These are phyloP conservation scores for Beauveria pseudobassiana DNA, from an alignment of 2,329 filamentous ascomycete species.

Conservation along the genomic window DNA sequence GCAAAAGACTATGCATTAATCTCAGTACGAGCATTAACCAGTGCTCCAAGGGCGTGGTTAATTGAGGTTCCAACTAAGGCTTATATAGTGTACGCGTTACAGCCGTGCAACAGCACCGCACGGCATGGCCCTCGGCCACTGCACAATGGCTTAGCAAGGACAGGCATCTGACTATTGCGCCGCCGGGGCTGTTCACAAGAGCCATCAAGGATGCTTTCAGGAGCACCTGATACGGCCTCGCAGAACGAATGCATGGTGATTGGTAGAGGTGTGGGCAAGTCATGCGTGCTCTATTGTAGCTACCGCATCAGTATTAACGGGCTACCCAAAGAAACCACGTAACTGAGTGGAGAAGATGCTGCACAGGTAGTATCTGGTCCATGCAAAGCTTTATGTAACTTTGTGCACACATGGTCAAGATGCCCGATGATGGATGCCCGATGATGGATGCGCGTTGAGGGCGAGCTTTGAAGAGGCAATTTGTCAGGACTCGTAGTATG, in stretches of 20 bases:
- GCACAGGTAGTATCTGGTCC: neutral
- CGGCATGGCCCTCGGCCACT: too few species aligned
- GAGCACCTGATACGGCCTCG: neutral
- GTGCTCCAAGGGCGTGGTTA: too few species aligned
- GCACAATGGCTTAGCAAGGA: too few species aligned
- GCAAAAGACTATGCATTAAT: too few species aligned
- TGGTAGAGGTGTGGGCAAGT: too few species aligned
- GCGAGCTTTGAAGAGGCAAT: neutral
- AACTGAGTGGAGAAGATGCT: neutral
- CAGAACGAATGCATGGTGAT: neutral
- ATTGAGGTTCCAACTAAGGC: too few species aligned
- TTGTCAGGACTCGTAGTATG: neutral
- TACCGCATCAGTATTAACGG: neutral
- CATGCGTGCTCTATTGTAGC: neutral
- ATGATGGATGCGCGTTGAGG: neutral
- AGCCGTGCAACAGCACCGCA: too few species aligned
- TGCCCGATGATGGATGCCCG: neutral
- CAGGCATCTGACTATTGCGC: too few species aligned
- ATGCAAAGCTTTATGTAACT: too few species aligned
- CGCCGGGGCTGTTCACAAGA: neutral
- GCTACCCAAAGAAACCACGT: neutral
- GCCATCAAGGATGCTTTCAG: neutral
- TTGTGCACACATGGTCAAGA: neutral
- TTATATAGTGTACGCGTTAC: too few species aligned
- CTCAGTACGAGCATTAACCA: too few species aligned